Evolutionary conservation across 148 eudicot species (phyloP).

Genomic region (Rhododendron williamsianum): DNA sequence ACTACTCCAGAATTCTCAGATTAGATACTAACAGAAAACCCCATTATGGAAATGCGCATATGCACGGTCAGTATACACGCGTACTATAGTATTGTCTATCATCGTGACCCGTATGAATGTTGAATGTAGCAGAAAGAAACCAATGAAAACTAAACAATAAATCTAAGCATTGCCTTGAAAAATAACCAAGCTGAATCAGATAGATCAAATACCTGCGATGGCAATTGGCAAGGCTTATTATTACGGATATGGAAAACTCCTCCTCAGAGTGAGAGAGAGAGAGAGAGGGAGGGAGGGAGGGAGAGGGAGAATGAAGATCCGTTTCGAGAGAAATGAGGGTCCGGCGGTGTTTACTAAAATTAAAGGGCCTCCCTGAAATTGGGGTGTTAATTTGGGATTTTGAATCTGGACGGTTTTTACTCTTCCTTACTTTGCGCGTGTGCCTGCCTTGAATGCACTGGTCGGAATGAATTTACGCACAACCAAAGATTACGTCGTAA

Average conservation of each 20-base stretch:
- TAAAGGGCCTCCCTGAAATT: background rate
- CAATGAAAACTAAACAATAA: background rate
- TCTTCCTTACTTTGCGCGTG: background rate
- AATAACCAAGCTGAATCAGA: background rate
- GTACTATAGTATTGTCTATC: background rate
- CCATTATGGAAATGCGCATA: background rate
- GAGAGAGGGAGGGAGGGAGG: background rate
- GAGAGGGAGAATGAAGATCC: background rate
- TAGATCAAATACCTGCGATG: background rate
- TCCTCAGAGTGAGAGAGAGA: background rate
- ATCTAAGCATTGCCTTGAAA: background rate
- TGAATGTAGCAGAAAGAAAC: constrained; percentile 1
- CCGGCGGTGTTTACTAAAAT: background rate
- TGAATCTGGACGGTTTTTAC: constrained; percentile 9
- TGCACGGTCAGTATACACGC: background rate
- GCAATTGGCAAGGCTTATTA: background rate
- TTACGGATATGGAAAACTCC: background rate
- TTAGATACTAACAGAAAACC: background rate
- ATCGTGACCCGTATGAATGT: background rate
- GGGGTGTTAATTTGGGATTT: background rate
- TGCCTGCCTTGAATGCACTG: background rate
- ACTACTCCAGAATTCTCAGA: background rate
- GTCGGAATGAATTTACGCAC: background rate
- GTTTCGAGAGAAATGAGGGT: background rate
- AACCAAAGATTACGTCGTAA: background rate